Evolutionary conservation across 148 eudicot species (phyloP), one percentile per base, ranked within the genome.

Genomic region (Pharnaceum exiguum): DNA sequence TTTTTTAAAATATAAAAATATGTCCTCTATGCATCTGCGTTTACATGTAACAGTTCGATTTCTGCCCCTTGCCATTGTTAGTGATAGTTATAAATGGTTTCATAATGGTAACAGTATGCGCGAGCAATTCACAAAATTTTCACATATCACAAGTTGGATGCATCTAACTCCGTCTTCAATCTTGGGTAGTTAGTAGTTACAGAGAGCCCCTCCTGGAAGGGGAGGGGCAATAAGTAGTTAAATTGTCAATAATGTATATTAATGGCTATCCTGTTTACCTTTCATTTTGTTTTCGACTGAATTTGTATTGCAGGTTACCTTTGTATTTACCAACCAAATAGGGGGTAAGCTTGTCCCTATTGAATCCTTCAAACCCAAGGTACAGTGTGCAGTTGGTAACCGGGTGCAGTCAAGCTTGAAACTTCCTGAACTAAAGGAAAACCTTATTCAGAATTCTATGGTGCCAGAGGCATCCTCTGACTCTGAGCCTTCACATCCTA

Each of bases 301-400:
- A 36, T n/a, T 59, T 23, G 55, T 49, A 26, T 57, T 73, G 70
- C 86, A 93, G 99, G 96, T 94, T 39, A 48, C 87, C 59, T 94
- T 94, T 80, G 96, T 86, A 55, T 94, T 78, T 57, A 89, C 95
- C 11, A 89, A 89, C 57, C 99, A 94, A 78, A 82, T 94, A 69
- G 89, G 57, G 10, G 99, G 99, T 62, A 94, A 94, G 71, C 95
- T 94, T 30, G 79, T 85, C 40, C 99, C 99, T 37, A 62, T 81
- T 27, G 99, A 94, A 69, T 83, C 96, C 59, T 30, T 67, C 53
- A 21, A 61, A 49, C 76, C 80, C 23, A 70, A 68, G 68, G 60
- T 23, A 8, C 63, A 40, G 42, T 67, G 32, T 16, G 52, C n/a
- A 10, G 76, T 46, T 38, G 67, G 38, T 32, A 67, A 55, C 24